phyloP scores from a whole-genome alignment of 495 filamentous ascomycete genomes.

The Trichoderma gamsii region DNA sequence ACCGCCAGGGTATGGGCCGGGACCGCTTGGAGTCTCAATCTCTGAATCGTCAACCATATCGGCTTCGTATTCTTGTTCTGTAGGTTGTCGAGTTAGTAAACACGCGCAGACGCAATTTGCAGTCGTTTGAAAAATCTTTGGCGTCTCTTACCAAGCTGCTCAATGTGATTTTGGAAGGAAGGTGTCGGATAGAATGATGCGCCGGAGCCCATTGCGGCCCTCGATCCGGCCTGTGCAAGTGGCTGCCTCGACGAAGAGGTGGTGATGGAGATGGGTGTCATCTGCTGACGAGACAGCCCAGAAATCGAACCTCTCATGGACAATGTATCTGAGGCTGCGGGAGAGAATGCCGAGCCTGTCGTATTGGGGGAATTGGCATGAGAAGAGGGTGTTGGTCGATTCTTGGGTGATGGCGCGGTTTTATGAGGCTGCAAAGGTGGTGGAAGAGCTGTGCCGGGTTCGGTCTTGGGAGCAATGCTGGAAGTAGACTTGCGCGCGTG shows the following conservation, averaged over 20 bases:
- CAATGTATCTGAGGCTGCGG: constrained; percentile 51
- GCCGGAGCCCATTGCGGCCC: constrained; percentile 29
- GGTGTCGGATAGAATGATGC: constrained; percentile 68
- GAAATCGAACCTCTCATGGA: constrained; percentile 37
- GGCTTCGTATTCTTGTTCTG: constrained; percentile 99
- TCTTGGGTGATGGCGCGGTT: constrained; percentile 48
- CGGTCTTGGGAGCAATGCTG: constrained; percentile 65
- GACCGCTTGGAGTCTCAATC: constrained; percentile 58
- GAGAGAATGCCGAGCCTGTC: constrained; percentile 68
- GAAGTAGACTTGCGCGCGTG: constrained; percentile 62
- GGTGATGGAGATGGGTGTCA: constrained; percentile 36
- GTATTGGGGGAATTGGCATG: constrained; percentile 72
- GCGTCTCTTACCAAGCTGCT: constrained; percentile 93
- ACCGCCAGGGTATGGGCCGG: constrained; percentile 54
- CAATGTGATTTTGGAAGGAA: constrained; percentile 83
- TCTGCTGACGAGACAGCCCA: constrained; percentile 37
- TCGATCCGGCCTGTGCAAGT: constrained; percentile 25
- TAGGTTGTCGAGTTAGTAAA: constrained; percentile 39
- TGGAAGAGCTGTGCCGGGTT: constrained; percentile 51
- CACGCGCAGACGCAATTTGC: background rate
- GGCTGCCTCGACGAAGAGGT: constrained; percentile 27
- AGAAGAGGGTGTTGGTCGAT: constrained; percentile 74
- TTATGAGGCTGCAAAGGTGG: constrained; percentile 49
- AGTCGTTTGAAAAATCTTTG: background rate
- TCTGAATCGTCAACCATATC: constrained; percentile 86